Conservation (phyloP, 2,329 filamentous ascomycete genomes). For the Colletotrichum cereale region DNA sequence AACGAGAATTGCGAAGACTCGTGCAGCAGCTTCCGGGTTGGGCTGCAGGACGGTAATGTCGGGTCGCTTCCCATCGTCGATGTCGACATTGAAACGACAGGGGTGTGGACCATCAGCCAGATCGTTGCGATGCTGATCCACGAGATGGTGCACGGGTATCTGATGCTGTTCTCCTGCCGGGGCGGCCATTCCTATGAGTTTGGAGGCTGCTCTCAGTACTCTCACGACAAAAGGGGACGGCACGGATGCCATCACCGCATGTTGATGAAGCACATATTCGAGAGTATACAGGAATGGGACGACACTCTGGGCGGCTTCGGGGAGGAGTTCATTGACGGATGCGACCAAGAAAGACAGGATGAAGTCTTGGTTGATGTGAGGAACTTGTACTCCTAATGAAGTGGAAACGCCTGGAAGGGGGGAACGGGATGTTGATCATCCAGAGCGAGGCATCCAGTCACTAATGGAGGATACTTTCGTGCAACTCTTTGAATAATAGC, state of each 20-base stretch:
- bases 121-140: constrained; percentile 49
- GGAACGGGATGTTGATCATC: neutral
- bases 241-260: neutral
- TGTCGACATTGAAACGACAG: constrained; percentile 5
- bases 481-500: too few relatives aligned
- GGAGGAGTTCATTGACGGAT: neutral
- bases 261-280: constrained; percentile 18
- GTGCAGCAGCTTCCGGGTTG: neutral
- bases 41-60: neutral
- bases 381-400: neutral
- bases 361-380: neutral
- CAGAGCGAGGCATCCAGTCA: neutral
- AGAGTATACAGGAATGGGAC: constrained; percentile 22
- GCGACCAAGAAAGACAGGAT: neutral
- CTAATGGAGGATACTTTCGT: too few relatives aligned
- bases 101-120: constrained; percentile 44
- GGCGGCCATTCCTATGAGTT: neutral
- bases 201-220: neutral
- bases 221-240: neutral
- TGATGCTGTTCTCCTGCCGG: constrained; percentile 18
- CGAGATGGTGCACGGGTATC: constrained; percentile 39
- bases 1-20: neutral
- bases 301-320: constrained; percentile 8
- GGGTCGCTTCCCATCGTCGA: neutral
- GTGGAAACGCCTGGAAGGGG: neutral